Evolutionary conservation across 805 yeast species (phyloP).

Genomic region (Ogataea pini): DNA sequence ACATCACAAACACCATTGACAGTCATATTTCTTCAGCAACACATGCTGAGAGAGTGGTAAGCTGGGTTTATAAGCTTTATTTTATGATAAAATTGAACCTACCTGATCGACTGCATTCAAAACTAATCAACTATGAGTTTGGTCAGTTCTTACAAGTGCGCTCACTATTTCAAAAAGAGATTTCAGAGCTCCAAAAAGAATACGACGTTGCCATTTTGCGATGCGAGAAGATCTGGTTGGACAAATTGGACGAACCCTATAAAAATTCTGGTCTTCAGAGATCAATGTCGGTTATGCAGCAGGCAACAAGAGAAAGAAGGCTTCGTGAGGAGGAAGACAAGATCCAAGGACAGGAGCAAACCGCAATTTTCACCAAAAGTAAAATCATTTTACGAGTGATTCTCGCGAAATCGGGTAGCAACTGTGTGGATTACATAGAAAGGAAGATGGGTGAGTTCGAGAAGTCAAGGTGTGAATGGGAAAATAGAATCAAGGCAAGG

Average conservation of each 20-base stretch:
- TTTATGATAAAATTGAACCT: conserved; percentile 9
- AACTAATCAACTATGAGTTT: conserved; percentile 13
- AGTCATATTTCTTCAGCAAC: too few relatives aligned
- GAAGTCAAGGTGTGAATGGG: conserved; percentile 5
- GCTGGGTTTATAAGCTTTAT: conserved; percentile 25
- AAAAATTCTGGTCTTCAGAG: conserved; percentile 11
- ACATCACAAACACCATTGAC: not conserved
- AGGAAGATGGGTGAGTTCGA: conserved; percentile 14
- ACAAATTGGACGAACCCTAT: conserved; percentile 3
- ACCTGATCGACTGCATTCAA: conserved; percentile 6
- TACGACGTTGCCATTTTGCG: conserved; percentile 8
- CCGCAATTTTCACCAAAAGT: conserved; percentile 10
- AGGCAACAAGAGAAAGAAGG: conserved; percentile 19
- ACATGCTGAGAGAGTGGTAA: conserved; percentile 21
- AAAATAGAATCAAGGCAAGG: conserved; percentile 16
- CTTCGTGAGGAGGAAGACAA: conserved; percentile 11
- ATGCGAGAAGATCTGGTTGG: conserved; percentile 10
- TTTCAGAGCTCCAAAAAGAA: conserved; percentile 16
- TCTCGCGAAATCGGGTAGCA: conserved; percentile 18
- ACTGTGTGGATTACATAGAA: conserved; percentile 14
- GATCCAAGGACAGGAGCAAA: conserved; percentile 7
- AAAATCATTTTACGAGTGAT: conserved; percentile 23
- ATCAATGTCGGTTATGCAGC: conserved; percentile 19
- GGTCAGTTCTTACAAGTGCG: conserved; percentile 12
- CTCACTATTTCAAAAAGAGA: conserved; percentile 9